Conservation (phyloP, 306 rosid species). For the Prunus davidiana region DNA sequence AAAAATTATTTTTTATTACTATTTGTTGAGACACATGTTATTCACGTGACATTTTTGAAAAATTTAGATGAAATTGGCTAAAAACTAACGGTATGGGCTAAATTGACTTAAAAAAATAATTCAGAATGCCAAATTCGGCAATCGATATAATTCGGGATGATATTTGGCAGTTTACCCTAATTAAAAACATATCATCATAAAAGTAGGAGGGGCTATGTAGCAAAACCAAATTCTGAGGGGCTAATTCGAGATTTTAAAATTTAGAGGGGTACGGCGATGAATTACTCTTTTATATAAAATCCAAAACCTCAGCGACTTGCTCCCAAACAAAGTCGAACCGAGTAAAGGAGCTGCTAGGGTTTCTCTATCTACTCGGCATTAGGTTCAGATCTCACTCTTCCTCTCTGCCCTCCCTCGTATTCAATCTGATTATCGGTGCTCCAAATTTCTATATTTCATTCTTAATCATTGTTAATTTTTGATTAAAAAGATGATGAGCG, state of each 20-base stretch:
- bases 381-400: slow-evolving; percentile 30
- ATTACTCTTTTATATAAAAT: not conserved
- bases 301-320: not conserved
- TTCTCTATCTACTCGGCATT: slow-evolving; percentile 12
- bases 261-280: not conserved
- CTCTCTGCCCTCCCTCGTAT: no score
- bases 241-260: not conserved
- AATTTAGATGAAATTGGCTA: no score
- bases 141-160: no score
- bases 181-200: no score
- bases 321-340: not conserved
- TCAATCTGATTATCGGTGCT: not conserved
- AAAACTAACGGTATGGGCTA: no score
- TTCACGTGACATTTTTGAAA: no score
- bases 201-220: not conserved
- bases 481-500: not conserved
- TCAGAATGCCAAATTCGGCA: no score
- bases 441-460: not conserved
- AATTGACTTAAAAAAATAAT: no score
- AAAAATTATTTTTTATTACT: no score
- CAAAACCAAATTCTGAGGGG: not conserved
- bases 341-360: slow-evolving; percentile 40
- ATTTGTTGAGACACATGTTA: no score
- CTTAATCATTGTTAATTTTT: not conserved
- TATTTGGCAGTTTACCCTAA: no score